A percentile compares a stretch with the other conserved stretches of the same genome.
Evolutionary conservation across 1,139 yeast species (phyloP).

Genomic region (Nadsonia starkeyi-henricii): DNA sequence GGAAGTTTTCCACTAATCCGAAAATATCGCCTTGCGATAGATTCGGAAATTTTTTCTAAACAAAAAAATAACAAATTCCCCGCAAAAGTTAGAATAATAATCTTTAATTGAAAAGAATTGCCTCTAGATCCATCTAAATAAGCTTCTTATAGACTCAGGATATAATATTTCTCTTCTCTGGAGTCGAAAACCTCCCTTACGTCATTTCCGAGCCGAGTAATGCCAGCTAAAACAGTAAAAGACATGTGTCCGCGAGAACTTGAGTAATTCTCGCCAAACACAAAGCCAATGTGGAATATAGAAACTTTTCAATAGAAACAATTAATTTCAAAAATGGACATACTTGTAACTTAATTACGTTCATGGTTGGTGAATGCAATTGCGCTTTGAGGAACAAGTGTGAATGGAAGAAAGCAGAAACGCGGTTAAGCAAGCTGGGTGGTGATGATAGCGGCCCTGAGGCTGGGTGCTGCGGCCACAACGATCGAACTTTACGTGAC

Average conservation of each 20-base stretch:
- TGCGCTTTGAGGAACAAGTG: background rate
- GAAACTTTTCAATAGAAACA: too few species aligned
- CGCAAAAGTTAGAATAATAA: too few species aligned
- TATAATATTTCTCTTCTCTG: too few species aligned
- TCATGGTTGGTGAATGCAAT: conserved; percentile 24
- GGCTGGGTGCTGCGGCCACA: conserved; percentile 1
- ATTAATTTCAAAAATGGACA: conserved; percentile 12
- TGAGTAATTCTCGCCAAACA: too few species aligned
- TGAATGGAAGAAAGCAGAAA: background rate
- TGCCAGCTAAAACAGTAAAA: too few species aligned
- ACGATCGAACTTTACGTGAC: background rate
- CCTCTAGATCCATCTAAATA: too few species aligned
- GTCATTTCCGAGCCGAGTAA: too few species aligned
- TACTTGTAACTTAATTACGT: conserved; percentile 40
- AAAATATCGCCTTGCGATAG: conserved; percentile 80
- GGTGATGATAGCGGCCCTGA: background rate
- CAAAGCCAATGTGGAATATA: background rate
- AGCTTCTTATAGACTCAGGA: too few species aligned
- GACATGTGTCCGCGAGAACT: too few species aligned
- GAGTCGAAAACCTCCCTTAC: too few species aligned
- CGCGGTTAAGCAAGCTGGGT: background rate
- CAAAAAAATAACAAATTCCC: too few species aligned
- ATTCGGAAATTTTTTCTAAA: conserved; percentile 67
- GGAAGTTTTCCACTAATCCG: conserved; percentile 66
- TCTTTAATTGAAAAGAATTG: too few species aligned